Conservation (phyloP, 176 grass and related monocot genomes). For the Oryza longistaminata region DNA sequence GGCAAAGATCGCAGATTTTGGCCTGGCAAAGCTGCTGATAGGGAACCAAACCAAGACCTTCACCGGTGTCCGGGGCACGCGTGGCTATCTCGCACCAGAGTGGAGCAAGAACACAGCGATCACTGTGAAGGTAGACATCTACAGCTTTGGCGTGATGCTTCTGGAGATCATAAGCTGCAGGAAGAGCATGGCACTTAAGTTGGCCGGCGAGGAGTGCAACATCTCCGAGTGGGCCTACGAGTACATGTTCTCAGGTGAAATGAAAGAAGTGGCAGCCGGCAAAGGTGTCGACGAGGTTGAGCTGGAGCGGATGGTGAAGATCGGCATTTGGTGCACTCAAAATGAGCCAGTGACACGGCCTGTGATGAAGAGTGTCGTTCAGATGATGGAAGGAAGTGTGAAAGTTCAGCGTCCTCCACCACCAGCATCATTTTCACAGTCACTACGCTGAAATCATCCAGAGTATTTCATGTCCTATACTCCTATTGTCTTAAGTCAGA, state of each 20-base stretch:
- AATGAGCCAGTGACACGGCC: slow-evolving; percentile 45
- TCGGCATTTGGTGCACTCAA: slow-evolving; percentile 58
- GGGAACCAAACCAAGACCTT: slow-evolving; percentile 55
- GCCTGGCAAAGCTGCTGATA: slow-evolving; percentile 47
- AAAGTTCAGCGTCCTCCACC: slow-evolving; percentile 44
- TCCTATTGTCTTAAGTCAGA: too few relatives aligned
- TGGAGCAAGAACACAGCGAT: slow-evolving; percentile 57
- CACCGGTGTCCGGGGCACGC: slow-evolving; percentile 51
- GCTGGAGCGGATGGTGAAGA: slow-evolving; percentile 45
- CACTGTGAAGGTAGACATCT: slow-evolving; percentile 49
- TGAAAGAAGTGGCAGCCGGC: slow-evolving; percentile 35
- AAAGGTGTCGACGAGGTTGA: slow-evolving; percentile 32
- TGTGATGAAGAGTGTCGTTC: slow-evolving; percentile 43
- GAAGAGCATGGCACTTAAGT: slow-evolving; percentile 46
- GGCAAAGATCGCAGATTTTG: slow-evolving; percentile 64
- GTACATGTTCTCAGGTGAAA: slow-evolving; percentile 2
- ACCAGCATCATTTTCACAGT: slow-evolving; percentile 30
- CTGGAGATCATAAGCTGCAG: slow-evolving; percentile 55
- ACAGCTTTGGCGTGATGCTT: slow-evolving; percentile 57
- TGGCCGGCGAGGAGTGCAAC: slow-evolving; percentile 32
- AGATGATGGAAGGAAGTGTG: slow-evolving; percentile 53
- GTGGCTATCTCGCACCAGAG: slow-evolving; percentile 58
- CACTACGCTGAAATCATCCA: not conserved
- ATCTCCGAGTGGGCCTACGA: slow-evolving; percentile 40
- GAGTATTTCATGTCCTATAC: too few relatives aligned